Percentiles rank a stretch among this genome's conserved stretches.
Evolutionary conservation across 1,284 basidiomycete genomes (phyloP).

Genomic region (Moesziomyces globuligerus): DNA sequence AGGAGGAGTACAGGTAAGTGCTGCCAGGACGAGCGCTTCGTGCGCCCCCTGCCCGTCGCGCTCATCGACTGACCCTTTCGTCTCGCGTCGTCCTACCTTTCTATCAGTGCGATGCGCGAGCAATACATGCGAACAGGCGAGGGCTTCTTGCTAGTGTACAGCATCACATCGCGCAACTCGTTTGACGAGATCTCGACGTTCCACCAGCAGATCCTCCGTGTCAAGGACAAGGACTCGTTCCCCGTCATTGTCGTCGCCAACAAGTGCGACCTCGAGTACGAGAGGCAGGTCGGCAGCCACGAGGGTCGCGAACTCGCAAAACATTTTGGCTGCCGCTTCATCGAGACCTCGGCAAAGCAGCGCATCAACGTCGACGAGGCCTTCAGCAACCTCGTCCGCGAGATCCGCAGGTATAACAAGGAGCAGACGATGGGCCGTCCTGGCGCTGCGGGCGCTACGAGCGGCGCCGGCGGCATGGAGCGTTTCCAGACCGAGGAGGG

Average conservation of each 20-base stretch:
- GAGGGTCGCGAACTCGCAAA: conserved; percentile 98
- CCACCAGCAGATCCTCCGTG: conserved; percentile 85
- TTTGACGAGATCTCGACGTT: conserved; percentile 97
- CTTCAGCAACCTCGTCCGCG: conserved; percentile 94
- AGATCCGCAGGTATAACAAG: conserved; percentile 94
- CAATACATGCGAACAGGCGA: conserved; percentile 98
- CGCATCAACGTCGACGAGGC: conserved; percentile 98
- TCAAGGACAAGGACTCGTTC: conserved; percentile 97
- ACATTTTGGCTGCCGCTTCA: conserved; percentile 95
- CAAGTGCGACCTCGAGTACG: conserved; percentile 98
- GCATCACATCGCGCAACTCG: conserved; percentile 96
- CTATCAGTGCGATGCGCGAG: conserved; percentile 89
- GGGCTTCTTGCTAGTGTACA: conserved; percentile 98
- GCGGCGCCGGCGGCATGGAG: conserved; percentile 53
- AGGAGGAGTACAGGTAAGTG: conserved; percentile 95
- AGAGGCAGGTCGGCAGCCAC: conserved; percentile 95
- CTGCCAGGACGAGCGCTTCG: neutral
- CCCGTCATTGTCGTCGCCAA: conserved; percentile 98
- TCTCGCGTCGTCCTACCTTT: neutral
- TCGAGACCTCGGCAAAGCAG: conserved; percentile 98
- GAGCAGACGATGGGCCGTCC: conserved; percentile 63
- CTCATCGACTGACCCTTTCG: conserved; percentile 1
- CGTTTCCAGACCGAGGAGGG: conserved; percentile 52
- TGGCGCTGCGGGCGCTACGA: conserved; percentile 55
- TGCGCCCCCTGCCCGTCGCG: no score